Base-by-base conservation (phyloP, 2,329 filamentous ascomycete species). In the Tolypocladium cylindrosporum region DNA sequence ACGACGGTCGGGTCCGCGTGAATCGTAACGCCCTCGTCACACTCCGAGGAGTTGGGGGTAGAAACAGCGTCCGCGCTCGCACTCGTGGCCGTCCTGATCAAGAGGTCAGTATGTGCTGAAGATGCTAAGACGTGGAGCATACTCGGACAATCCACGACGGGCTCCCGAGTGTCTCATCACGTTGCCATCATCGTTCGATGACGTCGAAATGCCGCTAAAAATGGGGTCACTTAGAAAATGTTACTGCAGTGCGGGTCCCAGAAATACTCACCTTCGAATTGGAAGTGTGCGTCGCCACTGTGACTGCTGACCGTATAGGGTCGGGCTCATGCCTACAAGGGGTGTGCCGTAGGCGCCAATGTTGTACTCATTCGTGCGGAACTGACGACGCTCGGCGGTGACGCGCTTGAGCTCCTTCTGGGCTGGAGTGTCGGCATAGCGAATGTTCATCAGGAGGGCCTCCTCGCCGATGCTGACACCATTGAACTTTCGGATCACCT, bases 381-480 rank as follows among this genome's bases (percentile, higher is more conserved):
- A 97, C 69, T 96, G 91, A 61, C 94, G 91, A 59, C 92, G 90
- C 71, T 96, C 91, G 39, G 94, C 91, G 48, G 93, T 97, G 70
- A 97, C 89, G 63, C 94, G 89, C 81, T 99, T 99, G 65, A 99
- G 81, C 70, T 94, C 86, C 79, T 99, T 99, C 74, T 99, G 94
- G 61, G 93, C 89, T 57, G 94, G 90, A 42, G 94, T 99, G 69
- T 99, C 94, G 62, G 95, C 93, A 72, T 96, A 99, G 63, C 94
- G 92, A 65, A 99, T 91, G 75, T 97, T 92, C 75, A 94, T 84
- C 62, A 92, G 86, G 63, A 94, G 84, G 36, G 88, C 85, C 67
- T 96, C 90, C 40, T 89, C 85, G 45, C 89, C 89, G 63, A 90
- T 82, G 37, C 83, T 77, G 64, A 86, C 78, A 63, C 94, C 93